phyloP scores from a whole-genome alignment of 495 filamentous ascomycete genomes.

The Tuber microsphaerosporum region DNA sequence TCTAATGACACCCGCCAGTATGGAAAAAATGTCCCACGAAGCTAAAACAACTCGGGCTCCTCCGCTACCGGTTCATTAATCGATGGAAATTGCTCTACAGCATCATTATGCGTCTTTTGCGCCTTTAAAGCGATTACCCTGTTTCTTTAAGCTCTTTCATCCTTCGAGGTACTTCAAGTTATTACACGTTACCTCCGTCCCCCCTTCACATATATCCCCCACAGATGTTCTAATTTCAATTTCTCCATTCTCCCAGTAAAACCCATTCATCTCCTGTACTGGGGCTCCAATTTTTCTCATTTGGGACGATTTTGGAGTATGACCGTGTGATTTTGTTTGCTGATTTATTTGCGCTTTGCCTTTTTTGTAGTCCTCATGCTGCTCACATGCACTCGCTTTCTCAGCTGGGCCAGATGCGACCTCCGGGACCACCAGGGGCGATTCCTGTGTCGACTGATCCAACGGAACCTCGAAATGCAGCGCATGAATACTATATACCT shows the following conservation, averaged over 20 bases:
- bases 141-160: slow-evolving; percentile 34
- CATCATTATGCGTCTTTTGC: slow-evolving; percentile 68
- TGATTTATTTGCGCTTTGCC: slow-evolving; percentile 40
- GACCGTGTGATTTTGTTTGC: slow-evolving; percentile 42
- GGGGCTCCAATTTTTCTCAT: slow-evolving; percentile 15
- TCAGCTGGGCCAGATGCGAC: slow-evolving; percentile 43
- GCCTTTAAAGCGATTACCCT: slow-evolving; percentile 62
- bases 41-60: slow-evolving; percentile 99
- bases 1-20: too few species aligned
- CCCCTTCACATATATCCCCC: slow-evolving; percentile 32
- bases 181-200: slow-evolving; percentile 41
- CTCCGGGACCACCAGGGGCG: slow-evolving; percentile 46
- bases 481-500: slow-evolving; percentile 49
- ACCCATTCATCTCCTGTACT: slow-evolving; percentile 23
- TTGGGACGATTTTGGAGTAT: slow-evolving; percentile 32
- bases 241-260: neutral
- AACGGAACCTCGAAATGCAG: slow-evolving; percentile 45
- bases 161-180: slow-evolving; percentile 45
- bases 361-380: slow-evolving; percentile 47
- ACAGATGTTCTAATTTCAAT: neutral
- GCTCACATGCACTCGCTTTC: slow-evolving; percentile 48
- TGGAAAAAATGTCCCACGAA: too few species aligned
- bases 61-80: slow-evolving; percentile 79
- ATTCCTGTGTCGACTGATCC: slow-evolving; percentile 46
- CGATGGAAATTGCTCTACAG: slow-evolving; percentile 71